Evolutionary conservation across 2,329 filamentous ascomycete species (phyloP), one percentile per base, ranked within the genome.

Genomic region (Phialophora chinensis): DNA sequence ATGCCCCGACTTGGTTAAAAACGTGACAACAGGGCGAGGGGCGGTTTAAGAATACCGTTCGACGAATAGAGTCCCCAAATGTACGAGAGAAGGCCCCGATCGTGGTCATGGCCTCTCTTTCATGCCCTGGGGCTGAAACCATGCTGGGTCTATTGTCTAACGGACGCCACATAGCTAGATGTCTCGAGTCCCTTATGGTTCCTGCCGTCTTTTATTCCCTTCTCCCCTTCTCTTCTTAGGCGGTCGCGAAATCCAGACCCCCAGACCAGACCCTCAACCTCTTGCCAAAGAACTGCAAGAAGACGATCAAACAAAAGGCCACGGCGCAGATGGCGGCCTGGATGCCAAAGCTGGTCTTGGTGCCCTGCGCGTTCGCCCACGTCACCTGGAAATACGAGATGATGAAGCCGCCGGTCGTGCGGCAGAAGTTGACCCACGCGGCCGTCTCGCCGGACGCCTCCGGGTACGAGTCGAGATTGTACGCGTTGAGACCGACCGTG

Each of bases 401-500:
- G 60, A 72, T 72, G 68, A 86, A 86, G 0, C 84, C 84, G 23
- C 83, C 83, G 2, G 80, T 71, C 0, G 82, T 83, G 1, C 84
- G 75, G 1, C 78, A 79, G 61, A 83, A 79, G 73, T 85, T 85
- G 56, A 86, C 74, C 82, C 82, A 85, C 0, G 82, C 80, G 6
- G 80, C 80, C 2, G 85, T 83, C 71, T 86, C 84, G 3, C 84
- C 84, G n/a, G 79, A 81, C 1, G 81, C 84, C 73, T 86, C 81
- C 0, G 85, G 85, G 73, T 86, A 87, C 68, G 78, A 79, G 74
- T 87, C 84, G 7, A 87, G 80, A 31, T 79, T 78, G 72, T 86
- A 87, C 7, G 82, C 81, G 65, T 80, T 83, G 31, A 86, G 75
- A 1, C 81, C 83, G 3, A 84, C 83, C n/a, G 74, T 73, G 20